Percentiles rank a stretch among this genome's conserved stretches.
Conservation (phyloP, 805 yeast genomes). For the Spathaspora hagerdaliae region DNA sequence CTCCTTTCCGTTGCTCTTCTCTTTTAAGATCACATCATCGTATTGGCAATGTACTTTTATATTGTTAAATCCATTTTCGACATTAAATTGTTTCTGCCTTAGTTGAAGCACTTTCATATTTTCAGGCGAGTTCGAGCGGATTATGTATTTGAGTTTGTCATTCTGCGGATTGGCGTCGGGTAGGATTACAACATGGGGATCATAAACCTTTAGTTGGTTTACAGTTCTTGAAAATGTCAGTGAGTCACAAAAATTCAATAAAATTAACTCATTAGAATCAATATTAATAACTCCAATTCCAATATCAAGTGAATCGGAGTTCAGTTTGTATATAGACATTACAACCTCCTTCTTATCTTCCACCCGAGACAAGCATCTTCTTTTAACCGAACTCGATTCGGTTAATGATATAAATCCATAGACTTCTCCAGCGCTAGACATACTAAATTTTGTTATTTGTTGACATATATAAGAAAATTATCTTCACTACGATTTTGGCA, state of each 20-base stretch:
- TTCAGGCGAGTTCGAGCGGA: conserved; percentile 1
- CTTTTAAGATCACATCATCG: background rate
- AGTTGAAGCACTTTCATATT: background rate
- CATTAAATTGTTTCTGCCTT: conserved; percentile 2
- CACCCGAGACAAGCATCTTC: background rate
- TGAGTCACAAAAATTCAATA: conserved; percentile 5
- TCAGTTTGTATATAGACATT: conserved; percentile 5
- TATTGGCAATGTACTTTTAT: background rate
- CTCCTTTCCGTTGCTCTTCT: conserved; percentile 4
- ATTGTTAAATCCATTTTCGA: conserved; percentile 2
- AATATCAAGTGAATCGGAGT: conserved; percentile 4
- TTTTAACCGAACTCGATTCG: background rate
- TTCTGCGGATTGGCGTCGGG: conserved; percentile 3
- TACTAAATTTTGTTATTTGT: no score
- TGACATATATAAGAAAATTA: no score
- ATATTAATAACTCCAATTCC: conserved; percentile 3
- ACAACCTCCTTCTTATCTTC: conserved; percentile 1
- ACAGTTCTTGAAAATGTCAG: conserved; percentile 6
- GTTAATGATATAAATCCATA: conserved; percentile 3
- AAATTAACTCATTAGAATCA: conserved; percentile 1
- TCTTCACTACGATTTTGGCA: no score
- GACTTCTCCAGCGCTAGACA: background rate
- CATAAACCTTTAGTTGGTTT: conserved; percentile 4
- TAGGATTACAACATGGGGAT: conserved; percentile 3
- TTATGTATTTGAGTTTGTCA: conserved; percentile 4